Conservation (phyloP, 805 yeast genomes). For the Kodamaea restingae region DNA sequence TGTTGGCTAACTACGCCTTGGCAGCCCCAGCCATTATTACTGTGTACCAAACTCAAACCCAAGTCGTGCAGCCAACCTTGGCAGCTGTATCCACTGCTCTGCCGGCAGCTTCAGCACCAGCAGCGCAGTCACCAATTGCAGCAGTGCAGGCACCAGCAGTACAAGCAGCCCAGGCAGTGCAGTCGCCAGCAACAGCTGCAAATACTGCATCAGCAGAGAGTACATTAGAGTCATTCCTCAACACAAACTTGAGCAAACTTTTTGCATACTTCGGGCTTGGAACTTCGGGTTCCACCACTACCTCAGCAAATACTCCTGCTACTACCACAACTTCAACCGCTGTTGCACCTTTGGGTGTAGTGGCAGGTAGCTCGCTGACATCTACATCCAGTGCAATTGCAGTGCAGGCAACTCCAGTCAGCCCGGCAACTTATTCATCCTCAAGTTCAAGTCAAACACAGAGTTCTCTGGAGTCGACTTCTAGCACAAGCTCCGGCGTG, state of each 20-base stretch:
- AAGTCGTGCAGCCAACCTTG: conserved; percentile 6
- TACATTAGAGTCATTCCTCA: conserved; percentile 9
- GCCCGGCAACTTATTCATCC: conserved; percentile 4
- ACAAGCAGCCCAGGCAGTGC: conserved; percentile 12
- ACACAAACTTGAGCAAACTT: conserved; percentile 9
- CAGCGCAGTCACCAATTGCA: conserved; percentile 9
- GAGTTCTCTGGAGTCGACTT: conserved; percentile 11
- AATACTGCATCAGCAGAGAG: conserved; percentile 1
- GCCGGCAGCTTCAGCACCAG: conserved; percentile 9
- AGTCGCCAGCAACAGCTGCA: conserved; percentile 12
- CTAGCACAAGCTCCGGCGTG: conserved; percentile 3
- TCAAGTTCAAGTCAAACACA: not conserved
- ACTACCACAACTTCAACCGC: conserved; percentile 9
- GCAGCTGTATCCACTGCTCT: conserved; percentile 10
- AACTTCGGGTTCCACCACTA: not conserved
- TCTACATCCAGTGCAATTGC: conserved; percentile 1
- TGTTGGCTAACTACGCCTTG: conserved; percentile 13
- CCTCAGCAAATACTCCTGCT: not conserved
- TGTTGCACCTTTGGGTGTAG: conserved; percentile 6
- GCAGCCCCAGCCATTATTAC: conserved; percentile 21
- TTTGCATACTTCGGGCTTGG: conserved; percentile 12
- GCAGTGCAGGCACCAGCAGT: conserved; percentile 16
- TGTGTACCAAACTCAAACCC: conserved; percentile 18
- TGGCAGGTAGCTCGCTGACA: conserved; percentile 3
- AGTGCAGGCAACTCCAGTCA: conserved; percentile 6